Conservation (phyloP, 2,329 filamentous ascomycete genomes). For the Arthroderma uncinatum region DNA sequence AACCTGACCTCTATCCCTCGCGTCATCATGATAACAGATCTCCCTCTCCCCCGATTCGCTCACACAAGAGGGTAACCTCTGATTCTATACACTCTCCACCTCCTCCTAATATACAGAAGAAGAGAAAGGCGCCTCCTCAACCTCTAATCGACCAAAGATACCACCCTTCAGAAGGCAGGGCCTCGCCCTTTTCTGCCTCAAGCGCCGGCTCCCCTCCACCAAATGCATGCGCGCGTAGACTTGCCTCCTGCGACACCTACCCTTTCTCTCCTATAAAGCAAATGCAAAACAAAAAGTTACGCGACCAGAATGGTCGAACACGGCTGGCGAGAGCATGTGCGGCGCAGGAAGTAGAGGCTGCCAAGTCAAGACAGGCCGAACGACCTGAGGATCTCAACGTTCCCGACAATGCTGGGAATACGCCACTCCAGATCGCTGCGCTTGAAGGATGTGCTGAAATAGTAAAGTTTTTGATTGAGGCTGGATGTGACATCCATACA, state of each 20-base stretch:
- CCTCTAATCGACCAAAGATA: constrained; percentile 32
- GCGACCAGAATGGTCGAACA: constrained; percentile 87
- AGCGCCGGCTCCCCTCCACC: constrained; percentile 35
- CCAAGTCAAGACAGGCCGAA: constrained; percentile 62
- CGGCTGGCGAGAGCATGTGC: constrained; percentile 82
- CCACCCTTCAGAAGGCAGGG: constrained; percentile 37
- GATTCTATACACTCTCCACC: constrained; percentile 25
- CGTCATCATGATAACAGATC: constrained; percentile 21
- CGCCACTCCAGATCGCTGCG: constrained; percentile 83
- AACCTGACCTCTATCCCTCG: background rate
- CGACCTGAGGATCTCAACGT: constrained; percentile 80
- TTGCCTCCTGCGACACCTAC: constrained; percentile 31
- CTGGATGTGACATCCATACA: constrained; percentile 73
- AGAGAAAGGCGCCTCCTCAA: constrained; percentile 29
- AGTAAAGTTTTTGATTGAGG: constrained; percentile 72
- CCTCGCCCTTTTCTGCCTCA: constrained; percentile 34
- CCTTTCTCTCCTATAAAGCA: constrained; percentile 58
- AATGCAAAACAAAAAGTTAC: constrained; percentile 65
- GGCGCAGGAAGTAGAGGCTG: constrained; percentile 67
- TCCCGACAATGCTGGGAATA: constrained; percentile 91
- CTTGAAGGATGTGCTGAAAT: constrained; percentile 78
- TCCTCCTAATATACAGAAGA: constrained; percentile 15
- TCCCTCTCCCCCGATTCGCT: constrained; percentile 29
- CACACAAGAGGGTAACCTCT: constrained; percentile 29
- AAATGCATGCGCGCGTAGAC: constrained; percentile 31